Percentiles rank a stretch among this genome's conserved stretches.
phyloP scores from a whole-genome alignment of 805 yeast species.

The Pichia cephalocereana region DNA sequence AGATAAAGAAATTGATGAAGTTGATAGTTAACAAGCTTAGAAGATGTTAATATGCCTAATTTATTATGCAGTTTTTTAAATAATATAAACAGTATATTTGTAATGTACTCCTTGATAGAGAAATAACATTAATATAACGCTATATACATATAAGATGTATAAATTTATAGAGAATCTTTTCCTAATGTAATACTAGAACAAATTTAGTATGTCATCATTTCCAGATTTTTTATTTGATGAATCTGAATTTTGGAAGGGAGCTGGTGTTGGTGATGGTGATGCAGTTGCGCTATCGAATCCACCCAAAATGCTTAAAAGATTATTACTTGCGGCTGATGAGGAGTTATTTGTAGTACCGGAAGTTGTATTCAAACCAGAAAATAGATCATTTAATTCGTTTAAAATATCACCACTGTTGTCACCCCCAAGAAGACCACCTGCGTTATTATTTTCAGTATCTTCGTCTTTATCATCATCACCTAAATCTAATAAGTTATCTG shows the following conservation, averaged over 20 bases:
- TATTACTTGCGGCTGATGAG: conserved; percentile 8
- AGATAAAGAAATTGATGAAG: conserved; percentile 20
- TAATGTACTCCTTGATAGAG: too few species aligned
- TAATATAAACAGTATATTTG: too few species aligned
- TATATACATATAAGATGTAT: too few species aligned
- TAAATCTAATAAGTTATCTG: conserved; percentile 78
- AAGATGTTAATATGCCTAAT: too few species aligned
- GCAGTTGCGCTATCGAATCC: neutral
- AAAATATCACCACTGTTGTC: conserved; percentile 35
- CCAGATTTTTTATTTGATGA: neutral
- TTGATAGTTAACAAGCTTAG: conserved; percentile 1
- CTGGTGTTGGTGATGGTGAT: neutral
- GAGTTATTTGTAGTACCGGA: neutral
- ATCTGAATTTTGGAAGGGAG: neutral
- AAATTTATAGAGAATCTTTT: neutral
- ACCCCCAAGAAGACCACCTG: conserved; percentile 14
- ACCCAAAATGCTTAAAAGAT: conserved; percentile 11
- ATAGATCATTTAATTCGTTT: conserved; percentile 71
- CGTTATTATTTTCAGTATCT: conserved; percentile 6
- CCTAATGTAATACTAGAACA: conserved; percentile 1
- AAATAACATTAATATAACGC: too few species aligned
- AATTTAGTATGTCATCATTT: conserved; percentile 8
- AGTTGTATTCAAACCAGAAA: conserved; percentile 24
- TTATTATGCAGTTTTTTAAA: too few species aligned
- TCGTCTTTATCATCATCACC: conserved; percentile 40